Evolutionary conservation across 2,329 filamentous ascomycete genomes (phyloP).

Genomic region (Exophiala oligosperma): DNA sequence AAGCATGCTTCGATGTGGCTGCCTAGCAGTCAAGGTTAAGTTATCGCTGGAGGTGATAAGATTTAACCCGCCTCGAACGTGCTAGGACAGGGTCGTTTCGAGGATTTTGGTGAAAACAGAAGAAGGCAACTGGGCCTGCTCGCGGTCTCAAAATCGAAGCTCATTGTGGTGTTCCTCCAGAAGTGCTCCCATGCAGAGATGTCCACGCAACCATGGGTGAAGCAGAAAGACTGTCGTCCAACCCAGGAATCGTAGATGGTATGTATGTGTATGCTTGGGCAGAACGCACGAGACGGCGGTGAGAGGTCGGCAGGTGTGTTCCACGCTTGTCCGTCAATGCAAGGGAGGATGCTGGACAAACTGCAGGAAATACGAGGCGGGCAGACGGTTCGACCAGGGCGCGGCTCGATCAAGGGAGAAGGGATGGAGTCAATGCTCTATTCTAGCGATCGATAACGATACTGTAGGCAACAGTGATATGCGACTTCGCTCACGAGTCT

Average conservation of each 20-base stretch:
- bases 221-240: conserved; percentile 3
- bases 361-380: conserved; percentile 9
- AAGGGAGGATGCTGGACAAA: neutral
- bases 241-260: neutral
- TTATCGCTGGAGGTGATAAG: neutral
- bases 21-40: too few species aligned
- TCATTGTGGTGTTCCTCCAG: conserved; percentile 26
- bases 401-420: conserved; percentile 1
- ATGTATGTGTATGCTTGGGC: conserved; percentile 3
- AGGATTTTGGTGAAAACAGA: conserved; percentile 12
- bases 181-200: conserved; percentile 8
- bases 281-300: conserved; percentile 5
- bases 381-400: conserved; percentile 17
- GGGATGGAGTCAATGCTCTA: conserved; percentile 5
- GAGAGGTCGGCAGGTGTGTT: neutral
- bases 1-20: conserved; percentile 15
- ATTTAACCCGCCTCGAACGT: conserved; percentile 22
- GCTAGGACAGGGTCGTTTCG: conserved; percentile 9
- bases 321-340: neutral
- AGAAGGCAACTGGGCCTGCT: conserved; percentile 26
- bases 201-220: conserved; percentile 20
- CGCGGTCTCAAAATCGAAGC: conserved; percentile 15
- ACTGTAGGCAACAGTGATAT: neutral
- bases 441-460: neutral
- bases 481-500: neutral